phyloP scores from a whole-genome alignment of 2,329 filamentous ascomycete species.

The Colletotrichum shisoi region DNA sequence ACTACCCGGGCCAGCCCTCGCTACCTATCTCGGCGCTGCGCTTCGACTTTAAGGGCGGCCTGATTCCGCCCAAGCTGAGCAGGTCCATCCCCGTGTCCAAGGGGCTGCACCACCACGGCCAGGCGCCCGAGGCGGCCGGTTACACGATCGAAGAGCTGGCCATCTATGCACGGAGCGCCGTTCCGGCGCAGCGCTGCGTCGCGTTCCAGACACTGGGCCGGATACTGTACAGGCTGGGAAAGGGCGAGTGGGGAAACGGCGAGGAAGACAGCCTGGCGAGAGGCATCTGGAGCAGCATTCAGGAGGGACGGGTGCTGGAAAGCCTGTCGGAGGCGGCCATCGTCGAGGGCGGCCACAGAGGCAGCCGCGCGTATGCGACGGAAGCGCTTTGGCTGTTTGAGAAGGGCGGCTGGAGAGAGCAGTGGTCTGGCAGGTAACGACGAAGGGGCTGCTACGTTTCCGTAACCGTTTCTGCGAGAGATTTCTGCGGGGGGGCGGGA shows the following conservation, averaged over 20 bases:
- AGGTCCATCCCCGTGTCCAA: constrained; percentile 76
- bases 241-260: constrained; percentile 70
- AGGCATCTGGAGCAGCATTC: constrained; percentile 83
- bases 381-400: constrained; percentile 88
- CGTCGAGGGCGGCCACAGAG: constrained; percentile 74
- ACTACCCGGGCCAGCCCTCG: constrained; percentile 77
- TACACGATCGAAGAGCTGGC: constrained; percentile 92
- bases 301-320: constrained; percentile 78
- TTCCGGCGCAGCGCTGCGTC: constrained; percentile 86
- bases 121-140: constrained; percentile 90
- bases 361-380: constrained; percentile 82
- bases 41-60: constrained; percentile 84
- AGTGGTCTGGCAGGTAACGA: constrained; percentile 62
- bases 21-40: constrained; percentile 80
- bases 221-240: constrained; percentile 82
- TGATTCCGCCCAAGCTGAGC: constrained; percentile 79
- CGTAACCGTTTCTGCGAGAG: no score
- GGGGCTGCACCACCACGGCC: constrained; percentile 91
- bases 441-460: neutral
- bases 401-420: constrained; percentile 74
- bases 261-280: constrained; percentile 69
- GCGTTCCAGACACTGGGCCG: constrained; percentile 91
- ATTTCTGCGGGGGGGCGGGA: neutral
- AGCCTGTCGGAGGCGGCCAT: constrained; percentile 79
- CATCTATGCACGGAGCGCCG: constrained; percentile 78